Evolutionary conservation across 768 basidiomycete species (phyloP).

Genomic region (Sarcodon sp.): DNA sequence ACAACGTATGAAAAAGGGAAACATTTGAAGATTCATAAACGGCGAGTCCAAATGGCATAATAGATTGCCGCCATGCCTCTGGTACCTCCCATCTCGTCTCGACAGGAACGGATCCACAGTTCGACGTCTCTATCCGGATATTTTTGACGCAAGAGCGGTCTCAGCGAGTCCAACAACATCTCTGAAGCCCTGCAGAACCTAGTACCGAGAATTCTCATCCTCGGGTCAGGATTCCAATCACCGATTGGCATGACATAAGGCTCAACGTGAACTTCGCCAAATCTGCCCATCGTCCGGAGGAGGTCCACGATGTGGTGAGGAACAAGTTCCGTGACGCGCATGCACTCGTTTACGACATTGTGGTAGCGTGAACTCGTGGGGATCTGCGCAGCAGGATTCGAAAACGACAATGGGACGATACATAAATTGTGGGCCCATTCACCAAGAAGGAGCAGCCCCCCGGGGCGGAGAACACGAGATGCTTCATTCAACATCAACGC

Average conservation of each 20-base stretch:
- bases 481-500: constrained; percentile 39
- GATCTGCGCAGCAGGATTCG: neutral
- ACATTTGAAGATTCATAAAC: too few species aligned
- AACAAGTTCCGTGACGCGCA: constrained; percentile 24
- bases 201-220: constrained; percentile 25
- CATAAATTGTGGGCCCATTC: constrained; percentile 33
- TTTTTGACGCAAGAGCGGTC: constrained; percentile 24
- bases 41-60: too few species aligned
- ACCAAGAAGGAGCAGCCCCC: constrained; percentile 57
- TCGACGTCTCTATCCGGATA: too few species aligned
- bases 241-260: constrained; percentile 41
- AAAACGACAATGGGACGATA: too few species aligned
- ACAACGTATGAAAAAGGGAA: too few species aligned
- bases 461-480: constrained; percentile 50
- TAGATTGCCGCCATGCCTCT: too few species aligned
- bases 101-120: too few species aligned
- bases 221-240: constrained; percentile 28
- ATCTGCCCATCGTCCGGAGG: constrained; percentile 24
- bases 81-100: too few species aligned
- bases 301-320: constrained; percentile 23
- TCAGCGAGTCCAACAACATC: constrained; percentile 34
- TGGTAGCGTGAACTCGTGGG: constrained; percentile 1
- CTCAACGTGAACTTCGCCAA: constrained; percentile 24
- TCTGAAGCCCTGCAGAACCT: constrained; percentile 24
- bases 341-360: too few species aligned